These are phyloP conservation scores for Zygoascus hellenicus DNA, from an alignment of 1,139 yeast genomes.

Conservation along the genomic window DNA sequence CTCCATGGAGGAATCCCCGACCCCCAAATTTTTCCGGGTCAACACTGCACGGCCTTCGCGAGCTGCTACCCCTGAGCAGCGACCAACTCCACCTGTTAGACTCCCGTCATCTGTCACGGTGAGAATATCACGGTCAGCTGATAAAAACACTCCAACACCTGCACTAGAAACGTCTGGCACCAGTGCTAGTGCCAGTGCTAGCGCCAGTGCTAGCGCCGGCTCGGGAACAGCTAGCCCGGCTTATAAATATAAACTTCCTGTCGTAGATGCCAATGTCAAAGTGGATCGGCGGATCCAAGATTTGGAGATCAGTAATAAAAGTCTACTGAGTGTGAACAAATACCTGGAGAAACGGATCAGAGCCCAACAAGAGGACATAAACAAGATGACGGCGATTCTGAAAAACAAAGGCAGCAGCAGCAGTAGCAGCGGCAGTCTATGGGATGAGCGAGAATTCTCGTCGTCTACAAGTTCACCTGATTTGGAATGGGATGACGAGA, in stretches of 20 bases:
- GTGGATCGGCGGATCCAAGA: conserved; percentile 28
- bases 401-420: not conserved
- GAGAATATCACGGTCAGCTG: not conserved
- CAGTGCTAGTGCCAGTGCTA: no score
- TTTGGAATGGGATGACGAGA: not conserved
- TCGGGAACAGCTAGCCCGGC: not conserved
- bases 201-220: no score
- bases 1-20: not conserved
- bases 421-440: no score
- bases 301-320: conserved; percentile 28
- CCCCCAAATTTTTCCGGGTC: conserved; percentile 6
- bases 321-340: conserved; percentile 27
- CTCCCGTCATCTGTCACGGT: conserved; percentile 1
- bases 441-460: not conserved
- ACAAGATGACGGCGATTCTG: not conserved
- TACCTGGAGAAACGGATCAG: conserved; percentile 26
- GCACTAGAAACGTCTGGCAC: not conserved
- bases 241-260: not conserved
- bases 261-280: conserved; percentile 15
- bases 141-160: not conserved
- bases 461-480: not conserved
- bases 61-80: not conserved
- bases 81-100: not conserved
- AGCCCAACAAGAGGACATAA: conserved; percentile 19
- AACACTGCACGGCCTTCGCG: conserved; percentile 3